phyloP scores from a whole-genome alignment of 1,139 yeast genomes.

The Debaryomyces udenii region DNA sequence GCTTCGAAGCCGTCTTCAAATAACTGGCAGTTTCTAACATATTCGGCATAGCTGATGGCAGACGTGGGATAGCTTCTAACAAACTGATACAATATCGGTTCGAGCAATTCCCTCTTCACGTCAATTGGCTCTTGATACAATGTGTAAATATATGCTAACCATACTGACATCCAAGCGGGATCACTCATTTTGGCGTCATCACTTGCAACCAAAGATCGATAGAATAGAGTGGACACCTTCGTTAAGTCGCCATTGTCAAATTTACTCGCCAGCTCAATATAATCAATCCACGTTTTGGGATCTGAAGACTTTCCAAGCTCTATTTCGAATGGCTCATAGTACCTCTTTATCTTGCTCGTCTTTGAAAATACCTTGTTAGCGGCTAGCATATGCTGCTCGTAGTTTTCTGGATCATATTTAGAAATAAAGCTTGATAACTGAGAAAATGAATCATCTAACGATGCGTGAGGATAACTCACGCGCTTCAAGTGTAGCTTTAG shows the following conservation, averaged over 20 bases:
- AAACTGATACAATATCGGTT: slow-evolving; percentile 21
- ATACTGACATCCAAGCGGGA: slow-evolving; percentile 27
- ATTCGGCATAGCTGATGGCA: slow-evolving; percentile 34
- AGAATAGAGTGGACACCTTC: slow-evolving; percentile 24
- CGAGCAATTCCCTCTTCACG: slow-evolving; percentile 11
- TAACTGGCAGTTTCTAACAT: slow-evolving; percentile 24
- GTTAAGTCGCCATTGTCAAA: slow-evolving; percentile 19
- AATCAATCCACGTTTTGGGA: slow-evolving; percentile 33
- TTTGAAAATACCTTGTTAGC: slow-evolving; percentile 39
- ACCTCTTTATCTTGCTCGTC: slow-evolving; percentile 31
- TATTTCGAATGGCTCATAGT: slow-evolving; percentile 32
- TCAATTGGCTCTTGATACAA: slow-evolving; percentile 19
- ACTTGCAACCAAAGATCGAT: slow-evolving; percentile 22
- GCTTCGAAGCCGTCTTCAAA: slow-evolving; percentile 16
- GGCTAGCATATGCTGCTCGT: slow-evolving; percentile 40
- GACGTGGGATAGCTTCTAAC: slow-evolving; percentile 27
- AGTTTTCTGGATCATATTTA: slow-evolving; percentile 26
- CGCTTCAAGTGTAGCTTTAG: slow-evolving; percentile 35
- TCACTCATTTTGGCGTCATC: slow-evolving; percentile 5
- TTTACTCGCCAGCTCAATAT: slow-evolving; percentile 31
- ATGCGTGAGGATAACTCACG: slow-evolving; percentile 45
- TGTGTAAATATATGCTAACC: slow-evolving; percentile 33
- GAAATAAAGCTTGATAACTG: slow-evolving; percentile 50
- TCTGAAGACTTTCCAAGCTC: slow-evolving; percentile 22
- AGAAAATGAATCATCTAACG: slow-evolving; percentile 44